Evolutionary conservation across 345 rosid genomes (phyloP).

Genomic region (Moringa oleifera): DNA sequence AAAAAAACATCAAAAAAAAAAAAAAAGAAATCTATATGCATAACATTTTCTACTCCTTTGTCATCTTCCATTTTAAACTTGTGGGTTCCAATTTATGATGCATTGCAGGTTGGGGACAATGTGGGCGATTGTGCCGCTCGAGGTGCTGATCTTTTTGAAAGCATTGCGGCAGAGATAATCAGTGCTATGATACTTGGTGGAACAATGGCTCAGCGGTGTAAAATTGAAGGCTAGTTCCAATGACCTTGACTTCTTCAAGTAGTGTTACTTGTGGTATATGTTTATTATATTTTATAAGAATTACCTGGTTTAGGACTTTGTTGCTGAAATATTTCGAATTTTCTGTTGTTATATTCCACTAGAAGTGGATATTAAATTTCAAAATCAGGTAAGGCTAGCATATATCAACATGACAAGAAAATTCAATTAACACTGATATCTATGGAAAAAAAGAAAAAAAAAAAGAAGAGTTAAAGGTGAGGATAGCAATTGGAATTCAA

Average conservation of each 20-base stretch:
- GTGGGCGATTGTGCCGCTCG: constrained; percentile 99
- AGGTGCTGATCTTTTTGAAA: constrained; percentile 99
- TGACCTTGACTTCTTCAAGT: not conserved
- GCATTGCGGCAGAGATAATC: constrained; percentile 98
- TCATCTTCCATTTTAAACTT: constrained; percentile 2
- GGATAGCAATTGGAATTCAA: not conserved
- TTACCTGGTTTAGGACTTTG: too few relatives aligned
- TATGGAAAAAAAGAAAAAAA: too few relatives aligned
- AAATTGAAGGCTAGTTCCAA: constrained; percentile 67
- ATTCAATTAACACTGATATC: too few relatives aligned
- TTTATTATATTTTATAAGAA: too few relatives aligned
- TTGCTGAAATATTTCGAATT: not conserved
- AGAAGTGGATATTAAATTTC: too few relatives aligned
- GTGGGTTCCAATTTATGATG: not conserved
- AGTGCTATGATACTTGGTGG: constrained; percentile 99
- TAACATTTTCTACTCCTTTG: not conserved
- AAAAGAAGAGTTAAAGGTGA: too few relatives aligned
- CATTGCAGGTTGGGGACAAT: constrained; percentile 89
- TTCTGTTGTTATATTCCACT: too few relatives aligned
- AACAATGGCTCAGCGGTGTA: constrained; percentile 94
- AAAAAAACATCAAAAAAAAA: too few relatives aligned
- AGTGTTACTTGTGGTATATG: not conserved
- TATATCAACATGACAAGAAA: too few relatives aligned
- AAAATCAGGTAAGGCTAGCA: too few relatives aligned
- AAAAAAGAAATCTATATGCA: too few relatives aligned